phyloP scores from a whole-genome alignment of 2,329 filamentous ascomycete genomes.

The Trichoderma sp. region DNA sequence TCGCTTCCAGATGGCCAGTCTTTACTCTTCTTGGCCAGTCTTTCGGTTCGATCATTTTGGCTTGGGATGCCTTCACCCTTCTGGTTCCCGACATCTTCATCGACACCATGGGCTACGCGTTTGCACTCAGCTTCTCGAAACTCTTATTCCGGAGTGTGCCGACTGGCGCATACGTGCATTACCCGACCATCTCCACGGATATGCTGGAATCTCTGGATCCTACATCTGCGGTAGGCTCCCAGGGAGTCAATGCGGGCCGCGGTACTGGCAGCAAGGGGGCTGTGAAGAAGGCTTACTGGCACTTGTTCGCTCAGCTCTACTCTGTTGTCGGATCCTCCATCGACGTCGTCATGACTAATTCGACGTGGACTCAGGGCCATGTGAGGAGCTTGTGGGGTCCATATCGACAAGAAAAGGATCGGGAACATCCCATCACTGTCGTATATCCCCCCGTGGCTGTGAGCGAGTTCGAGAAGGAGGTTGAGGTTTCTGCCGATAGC shows the following conservation, averaged over 20 bases:
- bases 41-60: conserved; percentile 81
- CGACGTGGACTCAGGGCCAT: conserved; percentile 87
- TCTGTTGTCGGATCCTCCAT: conserved; percentile 78
- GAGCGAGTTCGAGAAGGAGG: conserved; percentile 73
- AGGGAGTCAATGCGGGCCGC: conserved; percentile 81
- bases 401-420: conserved; percentile 50
- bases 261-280: conserved; percentile 71
- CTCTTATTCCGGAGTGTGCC: conserved; percentile 78
- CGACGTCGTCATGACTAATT: conserved; percentile 97
- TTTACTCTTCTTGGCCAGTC: conserved; percentile 96
- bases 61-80: conserved; percentile 90
- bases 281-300: conserved; percentile 83
- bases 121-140: conserved; percentile 80
- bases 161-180: conserved; percentile 93
- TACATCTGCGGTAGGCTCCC: conserved; percentile 56
- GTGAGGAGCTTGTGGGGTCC: conserved; percentile 79
- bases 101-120: conserved; percentile 98
- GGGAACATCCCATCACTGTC: conserved; percentile 63
- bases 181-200: conserved; percentile 96
- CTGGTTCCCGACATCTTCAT: conserved; percentile 92
- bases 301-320: conserved; percentile 79
- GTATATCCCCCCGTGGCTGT: conserved; percentile 94
- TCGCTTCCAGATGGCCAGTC: conserved; percentile 83
- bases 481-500: conserved; percentile 69
- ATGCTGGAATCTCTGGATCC: conserved; percentile 87